Conservation (phyloP, 2,329 filamentous ascomycete species). For the Scedosporium minutisporum region DNA sequence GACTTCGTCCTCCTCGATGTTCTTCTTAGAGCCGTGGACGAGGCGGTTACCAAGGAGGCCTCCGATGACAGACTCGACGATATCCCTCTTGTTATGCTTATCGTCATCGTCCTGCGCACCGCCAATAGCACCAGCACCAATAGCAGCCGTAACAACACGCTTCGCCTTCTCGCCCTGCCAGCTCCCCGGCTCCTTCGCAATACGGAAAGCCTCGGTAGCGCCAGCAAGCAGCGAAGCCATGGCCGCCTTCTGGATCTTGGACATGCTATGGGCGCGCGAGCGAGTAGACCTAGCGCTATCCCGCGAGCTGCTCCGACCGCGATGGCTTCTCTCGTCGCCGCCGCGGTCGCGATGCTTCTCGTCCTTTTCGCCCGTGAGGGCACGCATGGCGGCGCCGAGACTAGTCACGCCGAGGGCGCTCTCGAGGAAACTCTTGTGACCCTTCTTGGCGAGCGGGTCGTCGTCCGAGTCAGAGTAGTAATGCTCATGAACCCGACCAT, state of each 20-base stretch:
- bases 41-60: constrained; percentile 79
- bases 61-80: constrained; percentile 79
- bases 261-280: constrained; percentile 44
- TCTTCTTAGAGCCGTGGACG: constrained; percentile 66
- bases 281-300: constrained; percentile 14
- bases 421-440: constrained; percentile 56
- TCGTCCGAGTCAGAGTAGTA: constrained; percentile 51
- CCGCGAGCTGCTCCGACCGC: constrained; percentile 30
- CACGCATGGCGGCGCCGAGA: constrained; percentile 52
- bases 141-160: constrained; percentile 79
- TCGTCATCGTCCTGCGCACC: constrained; percentile 61
- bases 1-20: constrained; percentile 50
- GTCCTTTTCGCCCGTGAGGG: constrained; percentile 40
- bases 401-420: constrained; percentile 52
- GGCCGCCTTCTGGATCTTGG: constrained; percentile 73
- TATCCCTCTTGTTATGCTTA: constrained; percentile 71
- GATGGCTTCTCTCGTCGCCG: constrained; percentile 13
- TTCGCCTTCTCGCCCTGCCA: constrained; percentile 91
- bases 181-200: constrained; percentile 76
- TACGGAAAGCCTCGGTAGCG: constrained; percentile 83
- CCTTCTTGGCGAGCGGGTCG: constrained; percentile 44
- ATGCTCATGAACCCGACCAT: constrained; percentile 37
- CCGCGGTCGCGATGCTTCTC: constrained; percentile 18
- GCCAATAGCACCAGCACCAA: constrained; percentile 78
- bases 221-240: constrained; percentile 86